Conservation (phyloP, 768 basidiomycete genomes). For the Termitomyces sp. region DNA sequence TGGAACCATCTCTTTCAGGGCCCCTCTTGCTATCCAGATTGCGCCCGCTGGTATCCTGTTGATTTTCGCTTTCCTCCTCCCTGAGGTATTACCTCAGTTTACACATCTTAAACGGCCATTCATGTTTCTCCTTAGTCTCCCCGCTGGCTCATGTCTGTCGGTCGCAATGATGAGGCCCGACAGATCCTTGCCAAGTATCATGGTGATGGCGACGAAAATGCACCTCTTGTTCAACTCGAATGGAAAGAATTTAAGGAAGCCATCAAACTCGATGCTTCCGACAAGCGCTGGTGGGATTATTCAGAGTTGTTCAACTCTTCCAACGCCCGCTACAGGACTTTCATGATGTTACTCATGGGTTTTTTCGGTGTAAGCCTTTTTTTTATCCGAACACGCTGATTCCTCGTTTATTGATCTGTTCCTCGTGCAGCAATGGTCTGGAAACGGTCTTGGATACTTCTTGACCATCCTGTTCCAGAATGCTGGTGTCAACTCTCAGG, state of each 20-base stretch:
- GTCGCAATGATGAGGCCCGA: conserved; percentile 46
- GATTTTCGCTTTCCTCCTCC: conserved; percentile 33
- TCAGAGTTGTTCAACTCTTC: conserved; percentile 46
- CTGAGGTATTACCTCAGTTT: conserved; percentile 28
- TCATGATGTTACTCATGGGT: conserved; percentile 51
- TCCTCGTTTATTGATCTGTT: not conserved
- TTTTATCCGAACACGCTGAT: not conserved
- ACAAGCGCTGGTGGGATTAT: conserved; percentile 62
- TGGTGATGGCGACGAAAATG: conserved; percentile 47
- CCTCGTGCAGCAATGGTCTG: conserved; percentile 45
- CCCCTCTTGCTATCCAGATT: conserved; percentile 53
- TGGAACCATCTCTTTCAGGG: conserved; percentile 42
- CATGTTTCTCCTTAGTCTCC: conserved; percentile 38
- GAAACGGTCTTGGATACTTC: conserved; percentile 53
- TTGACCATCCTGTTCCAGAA: conserved; percentile 40
- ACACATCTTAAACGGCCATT: not conserved
- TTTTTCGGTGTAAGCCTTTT: conserved; percentile 43
- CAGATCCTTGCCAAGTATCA: conserved; percentile 52
- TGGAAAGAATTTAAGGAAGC: conserved; percentile 52
- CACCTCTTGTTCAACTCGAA: conserved; percentile 50
- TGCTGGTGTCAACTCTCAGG: conserved; percentile 39
- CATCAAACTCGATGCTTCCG: conserved; percentile 48
- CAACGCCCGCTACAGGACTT: conserved; percentile 45
- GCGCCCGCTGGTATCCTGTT: conserved; percentile 41
- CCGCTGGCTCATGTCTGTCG: conserved; percentile 52